phyloP scores from a whole-genome alignment of 495 filamentous ascomycete species.

The Podospora australis region DNA sequence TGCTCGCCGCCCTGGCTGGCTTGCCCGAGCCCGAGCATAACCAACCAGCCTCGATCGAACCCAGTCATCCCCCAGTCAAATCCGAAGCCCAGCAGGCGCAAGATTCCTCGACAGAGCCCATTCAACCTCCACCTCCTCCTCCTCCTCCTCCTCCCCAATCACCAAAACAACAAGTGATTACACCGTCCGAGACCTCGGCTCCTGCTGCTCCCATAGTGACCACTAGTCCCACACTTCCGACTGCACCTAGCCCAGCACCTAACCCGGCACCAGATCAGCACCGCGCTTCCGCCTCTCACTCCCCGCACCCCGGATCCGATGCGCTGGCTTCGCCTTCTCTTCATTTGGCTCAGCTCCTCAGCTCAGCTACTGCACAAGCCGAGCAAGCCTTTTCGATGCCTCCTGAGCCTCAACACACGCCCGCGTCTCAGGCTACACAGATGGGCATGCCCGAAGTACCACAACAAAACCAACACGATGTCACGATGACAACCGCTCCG shows the following conservation, averaged over 20 bases:
- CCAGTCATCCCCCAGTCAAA: background rate
- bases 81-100: background rate
- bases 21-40: background rate
- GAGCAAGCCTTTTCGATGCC: background rate
- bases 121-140: background rate
- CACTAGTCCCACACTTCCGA: background rate
- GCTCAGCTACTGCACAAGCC: background rate
- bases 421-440: background rate
- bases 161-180: background rate
- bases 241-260: background rate
- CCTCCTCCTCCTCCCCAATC: background rate
- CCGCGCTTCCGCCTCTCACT: background rate
- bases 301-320: no score
- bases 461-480: no score
- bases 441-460: no score
- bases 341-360: background rate
- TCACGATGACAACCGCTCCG: no score
- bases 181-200: background rate
- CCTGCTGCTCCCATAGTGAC: background rate
- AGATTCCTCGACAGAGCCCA: background rate
- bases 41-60: no score
- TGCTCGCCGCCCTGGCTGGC: constrained; percentile 12
- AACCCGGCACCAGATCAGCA: background rate
- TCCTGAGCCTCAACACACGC: background rate
- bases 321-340: background rate